Evolutionary conservation across 2,329 filamentous ascomycete genomes (phyloP), one percentile per base, ranked within the genome.

Genomic region (Lasiodiplodia gonubiensis): DNA sequence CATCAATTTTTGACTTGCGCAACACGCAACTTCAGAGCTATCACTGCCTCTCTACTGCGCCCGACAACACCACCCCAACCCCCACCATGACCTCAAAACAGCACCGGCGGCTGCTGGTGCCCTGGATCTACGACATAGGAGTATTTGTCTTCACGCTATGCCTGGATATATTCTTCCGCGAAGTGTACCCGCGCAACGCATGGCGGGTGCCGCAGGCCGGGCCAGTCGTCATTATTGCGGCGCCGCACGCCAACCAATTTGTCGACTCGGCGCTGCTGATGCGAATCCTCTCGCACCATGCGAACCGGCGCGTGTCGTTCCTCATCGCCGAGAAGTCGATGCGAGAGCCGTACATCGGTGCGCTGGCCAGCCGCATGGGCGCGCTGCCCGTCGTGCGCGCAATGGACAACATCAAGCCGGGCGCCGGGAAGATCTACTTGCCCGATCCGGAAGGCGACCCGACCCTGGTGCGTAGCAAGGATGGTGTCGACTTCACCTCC

Each of bases 101-200:
- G 30, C 46, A 63, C 59, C 46, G 27, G 30, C 57, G 37, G 16
- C n/a, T 60, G 57, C 46, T 67, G 42, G 60, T 67, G 49, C 67
- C 63, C 27, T 69, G 67, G 67, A 46, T 67, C 30, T 67, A 64
- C 37, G 57, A 67, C 35, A 30, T 64, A 8, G 42, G 46, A 30
- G 39, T 63, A 30, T 63, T 42, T 27, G 37, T 67, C 54, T 67
- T 67, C 57, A 51, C 66, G 10, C 46, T 67, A 10, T 64, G 55
- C 66, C 57, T 69, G 46, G 67, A 69, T 30, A 49, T 69, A n/a
- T 69, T 69, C 53, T 69, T 69, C 46, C 66, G 68, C 23, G 68
- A 68, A 39, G 37, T 69, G 21, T 64, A 69, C 42, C 59, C 59
- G 11, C 59, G 46, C 21, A 51, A 63, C 21, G 59, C 59, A 11